Conservation (phyloP, 2,329 filamentous ascomycete species). For the Fusarium sp. region DNA sequence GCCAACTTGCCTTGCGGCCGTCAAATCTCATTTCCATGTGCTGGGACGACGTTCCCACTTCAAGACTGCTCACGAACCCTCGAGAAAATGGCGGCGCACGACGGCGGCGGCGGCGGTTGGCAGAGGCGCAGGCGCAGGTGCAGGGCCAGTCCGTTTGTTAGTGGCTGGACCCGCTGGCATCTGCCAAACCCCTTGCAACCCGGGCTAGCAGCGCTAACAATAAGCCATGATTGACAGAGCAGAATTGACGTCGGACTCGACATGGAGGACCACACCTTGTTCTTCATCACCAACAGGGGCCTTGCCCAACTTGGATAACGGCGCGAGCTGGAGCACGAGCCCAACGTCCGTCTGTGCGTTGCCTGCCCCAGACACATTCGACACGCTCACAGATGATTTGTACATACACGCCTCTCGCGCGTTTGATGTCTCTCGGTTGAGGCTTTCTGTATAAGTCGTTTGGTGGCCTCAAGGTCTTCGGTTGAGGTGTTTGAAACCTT, state of each 20-base stretch:
- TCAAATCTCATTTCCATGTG: constrained; percentile 1
- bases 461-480: constrained; percentile 17
- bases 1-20: neutral
- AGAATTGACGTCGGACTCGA: constrained; percentile 8
- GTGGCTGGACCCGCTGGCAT: constrained; percentile 20
- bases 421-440: constrained; percentile 35
- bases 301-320: constrained; percentile 44
- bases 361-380: constrained; percentile 32
- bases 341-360: constrained; percentile 45
- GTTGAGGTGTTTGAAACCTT: constrained; percentile 27
- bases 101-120: constrained; percentile 20
- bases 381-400: constrained; percentile 30
- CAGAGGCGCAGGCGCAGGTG: constrained; percentile 10
- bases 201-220: constrained; percentile 26
- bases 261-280: constrained; percentile 31
- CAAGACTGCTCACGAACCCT: constrained; percentile 19
- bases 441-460: constrained; percentile 25
- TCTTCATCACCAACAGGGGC: constrained; percentile 34
- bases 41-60: constrained; percentile 7
- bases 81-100: constrained; percentile 15
- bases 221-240: constrained; percentile 24
- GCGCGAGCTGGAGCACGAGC: constrained; percentile 42
- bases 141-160: constrained; percentile 13
- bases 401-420: constrained; percentile 26
- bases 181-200: constrained; percentile 39